phyloP scores from a whole-genome alignment of 2,329 filamentous ascomycete genomes.

The Tolypocladium cylindrosporum region DNA sequence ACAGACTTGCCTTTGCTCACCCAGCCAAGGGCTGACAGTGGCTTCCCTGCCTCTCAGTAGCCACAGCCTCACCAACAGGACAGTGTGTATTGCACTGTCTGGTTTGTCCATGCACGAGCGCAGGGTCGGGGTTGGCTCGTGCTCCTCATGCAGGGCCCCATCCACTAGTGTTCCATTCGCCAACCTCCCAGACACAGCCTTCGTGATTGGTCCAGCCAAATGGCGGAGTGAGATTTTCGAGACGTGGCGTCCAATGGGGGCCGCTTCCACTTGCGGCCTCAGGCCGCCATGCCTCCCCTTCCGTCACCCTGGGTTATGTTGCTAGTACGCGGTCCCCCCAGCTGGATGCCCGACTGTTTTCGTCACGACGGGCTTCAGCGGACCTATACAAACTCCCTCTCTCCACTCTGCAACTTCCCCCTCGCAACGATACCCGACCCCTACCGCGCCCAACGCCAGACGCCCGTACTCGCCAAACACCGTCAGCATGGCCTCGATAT shows the following conservation, averaged over 20 bases:
- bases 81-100: not conserved
- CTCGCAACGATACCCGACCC: slow-evolving; percentile 7
- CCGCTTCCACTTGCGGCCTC: not conserved
- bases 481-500: slow-evolving; percentile 10
- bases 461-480: slow-evolving; percentile 2
- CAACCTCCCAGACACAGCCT: rapidly evolving
- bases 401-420: slow-evolving; percentile 1
- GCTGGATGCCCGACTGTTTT: slow-evolving; percentile 5
- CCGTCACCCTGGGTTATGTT: slow-evolving; percentile 2
- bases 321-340: slow-evolving; percentile 8
- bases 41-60: not conserved
- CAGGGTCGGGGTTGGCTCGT: not conserved
- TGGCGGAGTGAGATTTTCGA: not conserved
- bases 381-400: slow-evolving; percentile 1
- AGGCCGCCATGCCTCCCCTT: slow-evolving; percentile 7
- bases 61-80: not conserved
- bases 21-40: not conserved
- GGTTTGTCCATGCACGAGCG: not conserved
- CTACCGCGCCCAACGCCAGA: slow-evolving; percentile 3
- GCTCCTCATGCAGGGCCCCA: not conserved
- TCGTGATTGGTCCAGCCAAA: slow-evolving; percentile 2
- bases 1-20: not conserved
- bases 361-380: slow-evolving; percentile 5
- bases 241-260: slow-evolving; percentile 8
- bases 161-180: not conserved